phyloP scores from a whole-genome alignment of 768 basidiomycete genomes.

The Leccinum disarticulatum region DNA sequence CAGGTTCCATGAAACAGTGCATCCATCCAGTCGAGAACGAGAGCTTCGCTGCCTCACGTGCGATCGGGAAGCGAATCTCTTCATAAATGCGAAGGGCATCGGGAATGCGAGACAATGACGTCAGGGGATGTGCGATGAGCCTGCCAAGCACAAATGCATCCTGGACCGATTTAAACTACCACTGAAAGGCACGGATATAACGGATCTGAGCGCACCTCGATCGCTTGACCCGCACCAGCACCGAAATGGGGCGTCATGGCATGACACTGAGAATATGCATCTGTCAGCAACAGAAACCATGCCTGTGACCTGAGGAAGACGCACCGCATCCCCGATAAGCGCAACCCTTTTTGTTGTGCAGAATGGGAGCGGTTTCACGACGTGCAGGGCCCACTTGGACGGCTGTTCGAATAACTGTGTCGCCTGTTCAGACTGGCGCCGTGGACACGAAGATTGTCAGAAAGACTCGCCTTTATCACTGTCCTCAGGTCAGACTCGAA shows the following conservation, averaged over 20 bases:
- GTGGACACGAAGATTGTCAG: background rate
- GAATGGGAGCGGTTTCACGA: conserved; percentile 40
- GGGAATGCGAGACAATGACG: background rate
- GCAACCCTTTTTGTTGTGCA: conserved; percentile 41
- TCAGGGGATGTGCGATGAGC: conserved; percentile 24
- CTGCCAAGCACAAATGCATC: conserved; percentile 26
- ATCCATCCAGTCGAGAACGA: conserved; percentile 10
- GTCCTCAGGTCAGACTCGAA: conserved; percentile 38
- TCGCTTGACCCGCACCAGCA: conserved; percentile 29
- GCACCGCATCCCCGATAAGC: conserved; percentile 40
- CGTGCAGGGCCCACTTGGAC: conserved; percentile 46
- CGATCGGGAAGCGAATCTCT: conserved; percentile 15
- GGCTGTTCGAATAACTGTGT: conserved; percentile 36
- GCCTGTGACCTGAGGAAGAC: conserved; percentile 1
- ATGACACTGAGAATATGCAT: conserved; percentile 12
- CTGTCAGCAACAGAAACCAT: background rate
- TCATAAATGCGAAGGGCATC: conserved; percentile 13
- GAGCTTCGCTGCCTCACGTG: conserved; percentile 8
- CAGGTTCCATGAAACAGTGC: conserved; percentile 15
- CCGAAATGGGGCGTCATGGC: conserved; percentile 28
- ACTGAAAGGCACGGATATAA: fast-evolving
- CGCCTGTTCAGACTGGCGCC: background rate
- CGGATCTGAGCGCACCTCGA: conserved; percentile 15
- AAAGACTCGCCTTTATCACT: conserved; percentile 28
- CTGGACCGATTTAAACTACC: background rate